Conservation (phyloP, 108 stramenopile genomes). For the Epipyxis sp. region DNA sequence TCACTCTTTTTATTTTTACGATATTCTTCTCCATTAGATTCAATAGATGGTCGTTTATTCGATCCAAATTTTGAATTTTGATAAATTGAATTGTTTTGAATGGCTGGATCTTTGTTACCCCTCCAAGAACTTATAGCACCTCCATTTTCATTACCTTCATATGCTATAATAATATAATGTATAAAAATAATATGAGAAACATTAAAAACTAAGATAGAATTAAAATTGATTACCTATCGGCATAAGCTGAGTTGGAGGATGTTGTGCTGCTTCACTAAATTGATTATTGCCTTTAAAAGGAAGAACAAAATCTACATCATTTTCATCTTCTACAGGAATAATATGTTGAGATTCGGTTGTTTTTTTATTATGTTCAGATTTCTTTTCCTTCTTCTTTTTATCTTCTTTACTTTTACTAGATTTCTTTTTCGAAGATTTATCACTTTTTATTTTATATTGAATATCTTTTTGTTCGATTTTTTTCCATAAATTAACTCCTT, state of each 20-base stretch:
- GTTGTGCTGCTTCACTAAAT: not conserved
- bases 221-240: not conserved
- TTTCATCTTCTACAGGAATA: constrained; percentile 35
- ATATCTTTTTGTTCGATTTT: constrained; percentile 22
- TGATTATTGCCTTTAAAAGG: not conserved
- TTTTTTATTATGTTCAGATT: constrained; percentile 56
- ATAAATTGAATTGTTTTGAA: no score
- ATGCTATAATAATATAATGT: no score
- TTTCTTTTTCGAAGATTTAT: constrained; percentile 38
- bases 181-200: not conserved
- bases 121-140: constrained; percentile 28
- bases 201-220: not conserved
- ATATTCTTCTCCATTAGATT: no score
- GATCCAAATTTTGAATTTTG: no score
- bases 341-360: constrained; percentile 36
- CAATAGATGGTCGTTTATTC: no score
- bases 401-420: constrained; percentile 30
- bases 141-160: no score
- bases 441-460: not conserved
- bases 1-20: no score
- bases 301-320: not conserved
- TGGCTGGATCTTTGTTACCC: constrained; percentile 6
- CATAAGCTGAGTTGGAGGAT: not conserved
- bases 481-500: constrained; percentile 78
- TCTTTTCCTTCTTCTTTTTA: constrained; percentile 44